Percentiles rank a stretch among this genome's conserved stretches.
Conservation (phyloP, 1,139 yeast species). For the Pneumocystis wakefieldiae region DNA sequence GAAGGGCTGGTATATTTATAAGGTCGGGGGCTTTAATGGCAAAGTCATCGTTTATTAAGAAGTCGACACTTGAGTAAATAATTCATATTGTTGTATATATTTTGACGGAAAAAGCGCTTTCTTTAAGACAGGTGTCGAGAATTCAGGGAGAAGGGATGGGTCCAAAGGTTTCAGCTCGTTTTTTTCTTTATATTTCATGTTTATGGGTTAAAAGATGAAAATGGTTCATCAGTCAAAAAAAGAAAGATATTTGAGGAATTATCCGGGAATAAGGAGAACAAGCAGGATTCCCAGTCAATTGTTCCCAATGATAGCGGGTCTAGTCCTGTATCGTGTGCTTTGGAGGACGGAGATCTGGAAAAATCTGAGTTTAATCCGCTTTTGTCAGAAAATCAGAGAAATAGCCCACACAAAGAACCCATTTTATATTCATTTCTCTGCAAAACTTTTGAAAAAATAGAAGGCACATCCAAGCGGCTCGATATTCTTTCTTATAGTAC, state of each 20-base stretch:
- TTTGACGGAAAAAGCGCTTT: not conserved
- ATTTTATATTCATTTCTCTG: constrained; percentile 53
- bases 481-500: constrained; percentile 65
- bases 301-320: no score
- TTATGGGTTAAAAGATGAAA: not conserved
- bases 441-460: constrained; percentile 58
- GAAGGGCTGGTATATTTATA: not conserved
- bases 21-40: not conserved
- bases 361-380: not conserved
- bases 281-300: not conserved
- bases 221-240: not conserved
- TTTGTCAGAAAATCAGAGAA: not conserved
- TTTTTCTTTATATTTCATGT: not conserved
- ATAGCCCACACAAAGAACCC: constrained; percentile 6
- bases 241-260: not conserved
- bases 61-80: not conserved
- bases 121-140: not conserved
- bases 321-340: not conserved
- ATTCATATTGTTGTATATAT: not conserved
- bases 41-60: not conserved
- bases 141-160: no score
- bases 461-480: constrained; percentile 62
- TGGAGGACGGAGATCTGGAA: not conserved
- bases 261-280: not conserved
- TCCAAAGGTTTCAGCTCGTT: not conserved